Evolutionary conservation across 2,329 filamentous ascomycete genomes (phyloP), one percentile per base, ranked within the genome.

Genomic region (Chalaropsis thielavioides): DNA sequence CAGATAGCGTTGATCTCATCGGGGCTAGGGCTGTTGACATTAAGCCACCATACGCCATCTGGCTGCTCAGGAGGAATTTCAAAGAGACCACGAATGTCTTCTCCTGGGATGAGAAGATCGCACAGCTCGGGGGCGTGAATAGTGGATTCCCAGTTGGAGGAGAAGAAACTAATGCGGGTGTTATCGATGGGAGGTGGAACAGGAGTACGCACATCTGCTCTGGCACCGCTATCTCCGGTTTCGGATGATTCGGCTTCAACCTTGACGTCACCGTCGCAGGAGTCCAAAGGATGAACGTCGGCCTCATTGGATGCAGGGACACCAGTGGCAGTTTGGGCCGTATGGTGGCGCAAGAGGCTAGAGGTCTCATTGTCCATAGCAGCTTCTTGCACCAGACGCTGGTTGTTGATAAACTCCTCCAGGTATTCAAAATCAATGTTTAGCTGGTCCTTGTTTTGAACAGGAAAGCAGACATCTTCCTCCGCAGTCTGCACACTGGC

Each of bases 1-100:
- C 90, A 95, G 68, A 99, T 87, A 38, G 87, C 87, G 54, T 86
- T 85, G 22, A 96, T 85, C 73, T 97, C 94, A 67, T 92, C 91
- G 72, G 92, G 89, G 0, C 87, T 92, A 1, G 92, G 90, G 70
- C 89, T 90, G 73, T 92, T 88, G 73, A 96, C 87, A 71, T 99
- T 95, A 62, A 99, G 81, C 94, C 94, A 99, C 92, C 92, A 99
- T n/a, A 96, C 92, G 71, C 92, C 92, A 70, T 91, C 81, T 1
- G 77, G 75, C 68, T 85, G 83, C 38, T 81, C 80, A 63, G 80
- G 84, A 6, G 84, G 84, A 41, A 86, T 77, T 40, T 80, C 78
- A 73, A 99, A 99, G 11, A 99, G 83, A 65, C 91, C 90, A 40
- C 90, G 87, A 70, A 97, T 88, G 66, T 88, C 88, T 73, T 96